Percentiles rank a stretch among this genome's conserved stretches.
phyloP scores from a whole-genome alignment of 495 filamentous ascomycete genomes.

The Glarea lozoyensis region DNA sequence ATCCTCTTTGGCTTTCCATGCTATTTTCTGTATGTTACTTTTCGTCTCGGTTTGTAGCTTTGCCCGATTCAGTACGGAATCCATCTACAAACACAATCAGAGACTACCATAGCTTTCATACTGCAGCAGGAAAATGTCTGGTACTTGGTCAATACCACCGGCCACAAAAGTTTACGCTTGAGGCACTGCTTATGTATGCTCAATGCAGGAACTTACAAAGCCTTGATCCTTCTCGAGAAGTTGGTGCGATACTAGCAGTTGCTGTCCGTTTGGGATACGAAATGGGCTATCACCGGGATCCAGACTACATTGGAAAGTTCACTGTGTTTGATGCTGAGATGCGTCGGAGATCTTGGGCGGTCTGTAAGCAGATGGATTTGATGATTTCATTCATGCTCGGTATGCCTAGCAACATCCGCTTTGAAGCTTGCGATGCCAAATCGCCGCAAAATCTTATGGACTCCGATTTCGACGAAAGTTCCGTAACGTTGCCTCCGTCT shows the following conservation, averaged over 20 bases:
- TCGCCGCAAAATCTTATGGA: conserved; percentile 84
- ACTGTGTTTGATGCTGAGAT: conserved; percentile 85
- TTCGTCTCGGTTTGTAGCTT: conserved; percentile 25
- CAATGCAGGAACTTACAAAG: conserved; percentile 33
- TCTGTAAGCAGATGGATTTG: conserved; percentile 69
- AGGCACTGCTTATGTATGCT: conserved; percentile 39
- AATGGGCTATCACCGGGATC: conserved; percentile 91
- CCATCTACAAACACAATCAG: conserved; percentile 16
- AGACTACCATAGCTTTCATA: conserved; percentile 24
- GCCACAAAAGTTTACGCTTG: conserved; percentile 32
- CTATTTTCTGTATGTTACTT: conserved; percentile 35
- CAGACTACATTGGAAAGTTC: conserved; percentile 70
- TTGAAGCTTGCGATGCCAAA: conserved; percentile 72
- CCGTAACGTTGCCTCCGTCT: conserved; percentile 62
- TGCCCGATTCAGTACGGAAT: conserved; percentile 14
- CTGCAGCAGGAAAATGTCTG: conserved; percentile 28
- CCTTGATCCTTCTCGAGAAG: conserved; percentile 21
- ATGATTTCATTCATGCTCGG: conserved; percentile 84
- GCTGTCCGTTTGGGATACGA: conserved; percentile 77
- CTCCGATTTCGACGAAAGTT: conserved; percentile 77
- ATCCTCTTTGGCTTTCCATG: conserved; percentile 36
- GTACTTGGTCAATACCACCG: conserved; percentile 33
- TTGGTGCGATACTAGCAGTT: conserved; percentile 48
- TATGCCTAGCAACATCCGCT: conserved; percentile 73
- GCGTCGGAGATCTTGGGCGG: conserved; percentile 77